Evolutionary conservation across 169 alveolate species (phyloP), one percentile per base, ranked within the genome.

Genomic region (Sarcocystis neurona): DNA sequence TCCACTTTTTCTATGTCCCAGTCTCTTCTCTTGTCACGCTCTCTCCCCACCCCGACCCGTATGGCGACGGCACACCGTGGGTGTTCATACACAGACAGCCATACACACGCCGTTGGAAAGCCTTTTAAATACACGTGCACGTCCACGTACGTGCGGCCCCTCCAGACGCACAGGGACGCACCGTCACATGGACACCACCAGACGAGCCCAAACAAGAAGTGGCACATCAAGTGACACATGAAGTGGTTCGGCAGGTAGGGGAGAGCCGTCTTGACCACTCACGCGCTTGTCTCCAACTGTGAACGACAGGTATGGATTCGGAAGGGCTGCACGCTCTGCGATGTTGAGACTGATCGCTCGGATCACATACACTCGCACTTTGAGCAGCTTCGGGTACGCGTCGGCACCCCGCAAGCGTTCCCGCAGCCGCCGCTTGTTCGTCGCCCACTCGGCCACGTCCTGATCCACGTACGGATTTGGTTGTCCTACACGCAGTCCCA

Each of bases 321-420:
- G 92, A 34, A 56, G 77, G 8, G 86, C 56, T 82, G 72, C 79
- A 44, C 84, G 87, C 79, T 92, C 91, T 37, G 78, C 88, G 41
- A 93, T 85, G 70, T 74, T 72, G 87, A 94, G 84, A 75, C 92
- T 92, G 79, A 92, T 91, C 44, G 94, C 95, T 60, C 95, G 92
- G 43, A 95, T 84, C 41, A 95, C 95, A 86, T 95, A 95, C 41
- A 95, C 94, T 27, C 97, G 90, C 53, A 95, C 92, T 92, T 93
- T 95, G 58, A 95, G 86, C 79, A 93, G 90, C 58, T 93, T 88
- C 37, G 97, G 97, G 44, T 93, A 94, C 20, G 93, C 95, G 44
- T 92, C 93, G 5, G 60, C 91, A 41, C 96, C 96, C 80, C 96
- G 87, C 44, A 94, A 53, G 74, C 74, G 75, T 56, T 48, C 60